Evolutionary conservation across 129 eudicot genomes (phyloP), one percentile per base, ranked within the genome.

Genomic region (Artemisia tridentata): DNA sequence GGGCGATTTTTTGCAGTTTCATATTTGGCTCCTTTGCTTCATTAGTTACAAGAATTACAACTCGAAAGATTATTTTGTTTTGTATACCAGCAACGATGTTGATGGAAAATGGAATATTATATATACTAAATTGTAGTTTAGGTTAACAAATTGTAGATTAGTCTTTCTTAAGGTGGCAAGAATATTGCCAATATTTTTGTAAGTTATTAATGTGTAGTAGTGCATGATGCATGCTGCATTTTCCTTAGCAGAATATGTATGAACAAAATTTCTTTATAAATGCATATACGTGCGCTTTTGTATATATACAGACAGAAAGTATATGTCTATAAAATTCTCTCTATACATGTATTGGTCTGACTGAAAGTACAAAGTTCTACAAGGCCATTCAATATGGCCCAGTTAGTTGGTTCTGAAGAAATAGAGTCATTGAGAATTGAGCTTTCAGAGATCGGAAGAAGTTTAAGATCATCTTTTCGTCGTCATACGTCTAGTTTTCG

Each of bases 371-470:
- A 34, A 0, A 34, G 41, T 9, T 38, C 45, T 11, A 38, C 45
- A 38, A 38, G 45, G 45, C 63, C 73, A 69, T 69, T 17, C 34
- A 18, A 53, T 74, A 75, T 67, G 74, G 62, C 74, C 50, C 80
- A 68, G 17, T 13, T 67, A 68, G 74, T 68, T 76, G 80, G 74
- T 25, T 76, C 80, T 6, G 55, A 67, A 31, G 74, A 68, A 34
- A 67, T 54, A 65, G 75, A 74, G 38, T 78, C 83, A 58, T 20
- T 53, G 0, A 53, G 78, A 67, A 25, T 13, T 11, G 88, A 84
- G 81, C 55, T 80, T 2, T 51, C 81, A 20, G 80, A 80, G 64
- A 49, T 56, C 3, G 78, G 80, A 63, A 74, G 76, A 53, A 84
- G 79, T 75, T 49, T 79, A 65, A 78, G 79, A 59, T 68, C 76